These are phyloP conservation scores for Vigna reflexopilosa DNA, from an alignment of 306 rosid species.

Conservation along the genomic window DNA sequence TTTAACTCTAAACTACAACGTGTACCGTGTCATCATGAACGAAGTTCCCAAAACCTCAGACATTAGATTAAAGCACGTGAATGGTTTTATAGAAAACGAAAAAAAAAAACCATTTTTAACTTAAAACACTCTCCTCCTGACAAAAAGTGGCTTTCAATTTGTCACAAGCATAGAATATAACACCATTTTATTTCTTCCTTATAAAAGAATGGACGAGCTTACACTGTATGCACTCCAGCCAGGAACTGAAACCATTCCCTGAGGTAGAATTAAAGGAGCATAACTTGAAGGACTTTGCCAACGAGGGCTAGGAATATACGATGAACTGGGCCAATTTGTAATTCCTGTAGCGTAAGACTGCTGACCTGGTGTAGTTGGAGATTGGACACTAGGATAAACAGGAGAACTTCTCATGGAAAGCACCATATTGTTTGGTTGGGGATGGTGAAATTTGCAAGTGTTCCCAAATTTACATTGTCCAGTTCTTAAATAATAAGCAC, in stretches of 20 bases:
- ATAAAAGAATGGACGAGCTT: conserved; percentile 53
- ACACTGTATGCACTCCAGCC: conserved; percentile 91
- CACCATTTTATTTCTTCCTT: conserved; percentile 27
- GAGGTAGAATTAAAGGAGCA: conserved; percentile 85
- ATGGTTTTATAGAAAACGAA: neutral
- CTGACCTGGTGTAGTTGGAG: conserved; percentile 92
- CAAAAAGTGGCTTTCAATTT: conserved; percentile 29
- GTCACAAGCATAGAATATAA: conserved; percentile 30
- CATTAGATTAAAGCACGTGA: conserved; percentile 14
- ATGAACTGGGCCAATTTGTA: conserved; percentile 92
- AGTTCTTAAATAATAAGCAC: conserved; percentile 93
- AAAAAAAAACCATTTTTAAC: conserved; percentile 21
- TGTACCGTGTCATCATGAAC: neutral
- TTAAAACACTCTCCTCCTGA: neutral
- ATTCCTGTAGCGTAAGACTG: conserved; percentile 87
- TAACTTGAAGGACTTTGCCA: conserved; percentile 98
- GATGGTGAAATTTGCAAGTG: conserved; percentile 98
- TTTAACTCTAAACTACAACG: neutral
- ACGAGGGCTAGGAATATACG: conserved; percentile 91
- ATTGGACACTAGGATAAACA: conserved; percentile 82
- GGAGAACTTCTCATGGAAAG: conserved; percentile 86
- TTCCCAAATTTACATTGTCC: conserved; percentile 94
- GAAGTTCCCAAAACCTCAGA: neutral
- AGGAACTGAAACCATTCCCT: conserved; percentile 93
- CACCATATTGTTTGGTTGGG: conserved; percentile 92